phyloP scores from a whole-genome alignment of 495 filamentous ascomycete species.

The Aspergillus sparsus region DNA sequence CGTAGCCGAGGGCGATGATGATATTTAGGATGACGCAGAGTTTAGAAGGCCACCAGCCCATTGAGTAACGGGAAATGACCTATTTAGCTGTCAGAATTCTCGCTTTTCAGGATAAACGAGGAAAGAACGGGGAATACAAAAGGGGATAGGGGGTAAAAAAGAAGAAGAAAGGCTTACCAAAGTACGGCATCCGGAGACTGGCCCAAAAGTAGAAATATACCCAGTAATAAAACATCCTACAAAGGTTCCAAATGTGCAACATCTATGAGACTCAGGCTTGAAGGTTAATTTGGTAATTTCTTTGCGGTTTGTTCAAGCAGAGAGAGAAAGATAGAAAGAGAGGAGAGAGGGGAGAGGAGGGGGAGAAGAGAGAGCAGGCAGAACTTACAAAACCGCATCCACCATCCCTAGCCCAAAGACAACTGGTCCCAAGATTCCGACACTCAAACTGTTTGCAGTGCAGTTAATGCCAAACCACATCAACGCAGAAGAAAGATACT shows the following conservation, averaged over 20 bases:
- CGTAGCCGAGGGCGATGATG: conserved; percentile 66
- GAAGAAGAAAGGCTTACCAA: conserved; percentile 9
- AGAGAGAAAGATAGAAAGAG: too few species aligned
- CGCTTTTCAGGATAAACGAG: neutral
- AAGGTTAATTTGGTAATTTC: too few species aligned
- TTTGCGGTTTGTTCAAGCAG: too few species aligned
- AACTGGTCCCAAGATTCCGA: conserved; percentile 20
- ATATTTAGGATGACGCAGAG: conserved; percentile 64
- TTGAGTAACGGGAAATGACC: conserved; percentile 66
- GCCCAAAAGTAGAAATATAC: conserved; percentile 22
- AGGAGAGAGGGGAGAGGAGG: too few species aligned
- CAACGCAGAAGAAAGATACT: conserved; percentile 11
- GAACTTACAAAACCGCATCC: conserved; percentile 11
- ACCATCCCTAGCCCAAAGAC: conserved; percentile 11
- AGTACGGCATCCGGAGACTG: conserved; percentile 19
- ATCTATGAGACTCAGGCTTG: neutral
- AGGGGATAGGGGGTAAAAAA: neutral
- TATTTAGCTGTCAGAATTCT: conserved; percentile 25
- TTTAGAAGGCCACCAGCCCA: conserved; percentile 73
- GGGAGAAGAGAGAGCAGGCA: too few species aligned
- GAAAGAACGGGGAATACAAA: too few species aligned
- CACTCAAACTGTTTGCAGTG: conserved; percentile 20
- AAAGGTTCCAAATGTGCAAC: conserved; percentile 9
- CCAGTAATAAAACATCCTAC: conserved; percentile 15
- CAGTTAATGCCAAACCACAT: conserved; percentile 18